phyloP scores from a whole-genome alignment of 768 basidiomycete genomes.

The Termitomyces titanicus region DNA sequence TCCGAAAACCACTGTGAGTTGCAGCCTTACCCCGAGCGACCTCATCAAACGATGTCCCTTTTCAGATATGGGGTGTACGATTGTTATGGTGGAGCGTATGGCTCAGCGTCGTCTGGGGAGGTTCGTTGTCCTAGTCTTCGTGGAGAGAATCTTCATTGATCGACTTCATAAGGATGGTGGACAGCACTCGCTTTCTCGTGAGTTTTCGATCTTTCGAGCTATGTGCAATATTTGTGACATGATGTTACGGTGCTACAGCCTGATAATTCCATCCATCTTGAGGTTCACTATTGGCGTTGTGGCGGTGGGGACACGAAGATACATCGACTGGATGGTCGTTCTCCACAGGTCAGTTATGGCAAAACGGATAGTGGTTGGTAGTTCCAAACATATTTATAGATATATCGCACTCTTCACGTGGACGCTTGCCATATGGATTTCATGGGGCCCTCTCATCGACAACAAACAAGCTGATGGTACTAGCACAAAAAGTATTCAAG shows the following conservation, averaged over 20 bases:
- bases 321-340: constrained; percentile 75
- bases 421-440: constrained; percentile 64
- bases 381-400: constrained; percentile 17
- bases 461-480: constrained; percentile 29
- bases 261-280: constrained; percentile 48
- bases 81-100: constrained; percentile 84
- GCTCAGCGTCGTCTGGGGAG: constrained; percentile 76
- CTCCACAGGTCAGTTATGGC: constrained; percentile 48
- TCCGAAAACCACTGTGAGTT: constrained; percentile 46
- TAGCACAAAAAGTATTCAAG: constrained; percentile 28
- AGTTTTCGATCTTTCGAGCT: constrained; percentile 18
- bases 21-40: background rate
- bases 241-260: constrained; percentile 28
- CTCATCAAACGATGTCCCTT: background rate
- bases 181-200: constrained; percentile 61
- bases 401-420: constrained; percentile 70
- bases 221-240: background rate
- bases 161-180: constrained; percentile 64
- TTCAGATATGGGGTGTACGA: constrained; percentile 54
- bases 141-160: background rate
- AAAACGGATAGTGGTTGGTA: background rate
- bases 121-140: constrained; percentile 29
- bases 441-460: constrained; percentile 68
- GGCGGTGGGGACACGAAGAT: constrained; percentile 65
- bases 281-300: constrained; percentile 69